Conservation (phyloP, 108 stramenopile genomes). For the Thalassiosira profunda region DNA sequence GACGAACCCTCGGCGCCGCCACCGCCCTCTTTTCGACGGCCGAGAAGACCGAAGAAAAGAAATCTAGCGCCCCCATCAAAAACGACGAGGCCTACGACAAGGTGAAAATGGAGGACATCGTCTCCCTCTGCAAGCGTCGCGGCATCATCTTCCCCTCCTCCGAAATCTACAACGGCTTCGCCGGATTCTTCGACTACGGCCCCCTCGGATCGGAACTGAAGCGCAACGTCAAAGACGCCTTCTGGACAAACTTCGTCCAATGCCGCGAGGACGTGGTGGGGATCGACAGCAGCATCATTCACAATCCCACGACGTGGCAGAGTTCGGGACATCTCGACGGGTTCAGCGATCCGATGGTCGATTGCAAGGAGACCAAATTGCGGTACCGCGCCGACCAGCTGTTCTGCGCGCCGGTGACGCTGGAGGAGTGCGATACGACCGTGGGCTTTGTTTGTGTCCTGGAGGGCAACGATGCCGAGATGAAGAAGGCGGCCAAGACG, state of each 20-base stretch:
- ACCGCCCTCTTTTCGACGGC: constrained; percentile 31
- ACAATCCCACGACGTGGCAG: constrained; percentile 96
- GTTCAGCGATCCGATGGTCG: constrained; percentile 98
- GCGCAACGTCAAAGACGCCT: constrained; percentile 90
- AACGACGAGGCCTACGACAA: constrained; percentile 36
- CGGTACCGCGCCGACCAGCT: constrained; percentile 97
- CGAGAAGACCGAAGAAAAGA: constrained; percentile 15
- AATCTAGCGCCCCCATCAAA: constrained; percentile 1
- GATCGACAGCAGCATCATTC: constrained; percentile 94
- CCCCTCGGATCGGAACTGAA: constrained; percentile 93
- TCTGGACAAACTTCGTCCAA: constrained; percentile 96
- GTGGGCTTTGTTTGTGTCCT: constrained; percentile 91
- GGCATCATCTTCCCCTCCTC: constrained; percentile 97
- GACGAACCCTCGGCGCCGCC: constrained; percentile 19
- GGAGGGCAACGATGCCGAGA: constrained; percentile 84
- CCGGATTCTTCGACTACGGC: constrained; percentile 99
- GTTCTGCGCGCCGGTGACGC: constrained; percentile 73
- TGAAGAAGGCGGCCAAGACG: constrained; percentile 84
- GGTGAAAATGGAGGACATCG: constrained; percentile 87
- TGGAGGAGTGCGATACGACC: constrained; percentile 48
- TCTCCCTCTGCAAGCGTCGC: constrained; percentile 93
- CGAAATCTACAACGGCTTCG: constrained; percentile 98
- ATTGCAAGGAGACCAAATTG: constrained; percentile 95
- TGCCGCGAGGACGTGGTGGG: constrained; percentile 93
- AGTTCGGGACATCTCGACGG: constrained; percentile 97